Evolutionary conservation across 2,329 filamentous ascomycete species (phyloP).

Genomic region (Dothiorella sarmentorum): DNA sequence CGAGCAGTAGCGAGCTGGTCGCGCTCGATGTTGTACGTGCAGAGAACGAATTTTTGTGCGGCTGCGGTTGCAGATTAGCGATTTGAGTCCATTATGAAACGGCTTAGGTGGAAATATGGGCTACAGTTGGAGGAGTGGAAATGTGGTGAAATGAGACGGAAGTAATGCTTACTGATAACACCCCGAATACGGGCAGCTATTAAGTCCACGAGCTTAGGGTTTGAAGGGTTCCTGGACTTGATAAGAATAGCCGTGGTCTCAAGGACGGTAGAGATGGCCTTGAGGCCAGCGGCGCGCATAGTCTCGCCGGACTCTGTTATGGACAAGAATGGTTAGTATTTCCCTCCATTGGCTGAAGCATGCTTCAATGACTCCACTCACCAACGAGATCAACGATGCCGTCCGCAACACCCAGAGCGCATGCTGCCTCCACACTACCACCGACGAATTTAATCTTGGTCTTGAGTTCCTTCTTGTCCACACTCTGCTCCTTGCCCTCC

Average conservation of each 20-base stretch:
- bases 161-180: constrained; percentile 68
- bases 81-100: too few species aligned
- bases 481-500: constrained; percentile 38
- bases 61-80: constrained; percentile 43
- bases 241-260: constrained; percentile 86
- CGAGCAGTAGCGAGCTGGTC: constrained; percentile 62
- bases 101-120: too few species aligned
- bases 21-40: constrained; percentile 91
- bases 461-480: constrained; percentile 49
- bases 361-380: constrained; percentile 46
- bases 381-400: constrained; percentile 97
- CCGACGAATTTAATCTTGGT: constrained; percentile 94
- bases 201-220: constrained; percentile 74
- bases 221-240: constrained; percentile 79
- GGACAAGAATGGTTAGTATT: not conserved
- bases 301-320: constrained; percentile 87
- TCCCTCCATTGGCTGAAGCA: not conserved
- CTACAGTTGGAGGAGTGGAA: too few species aligned
- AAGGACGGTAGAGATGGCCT: constrained; percentile 90
- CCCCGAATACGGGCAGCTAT: constrained; percentile 85
- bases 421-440: constrained; percentile 95
- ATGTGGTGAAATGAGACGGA: constrained; percentile 20
- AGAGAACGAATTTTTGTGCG: constrained; percentile 88
- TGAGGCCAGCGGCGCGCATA: constrained; percentile 92
- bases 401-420: constrained; percentile 90